These are phyloP conservation scores for Aspergillus pseudonomiae DNA, from an alignment of 2,329 filamentous ascomycete species.

Conservation along the genomic window DNA sequence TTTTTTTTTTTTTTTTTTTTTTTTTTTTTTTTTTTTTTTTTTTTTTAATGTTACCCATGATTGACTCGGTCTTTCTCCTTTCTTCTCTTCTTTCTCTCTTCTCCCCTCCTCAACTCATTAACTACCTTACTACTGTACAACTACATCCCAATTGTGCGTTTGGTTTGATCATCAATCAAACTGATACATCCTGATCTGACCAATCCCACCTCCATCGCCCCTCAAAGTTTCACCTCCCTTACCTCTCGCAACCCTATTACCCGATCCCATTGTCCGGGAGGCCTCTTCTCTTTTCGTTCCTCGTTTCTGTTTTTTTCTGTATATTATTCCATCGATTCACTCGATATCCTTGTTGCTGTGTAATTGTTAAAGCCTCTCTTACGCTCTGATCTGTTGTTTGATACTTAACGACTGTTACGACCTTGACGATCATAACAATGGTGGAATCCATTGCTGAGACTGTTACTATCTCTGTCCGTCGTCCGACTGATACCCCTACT, in stretches of 20 bases:
- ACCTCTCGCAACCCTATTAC: conserved; percentile 15
- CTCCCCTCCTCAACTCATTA: conserved; percentile 15
- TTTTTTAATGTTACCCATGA: background rate
- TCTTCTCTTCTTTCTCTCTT: conserved; percentile 13
- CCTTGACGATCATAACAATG: conserved; percentile 22
- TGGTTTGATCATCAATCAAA: conserved; percentile 9
- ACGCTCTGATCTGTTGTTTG: conserved; percentile 23
- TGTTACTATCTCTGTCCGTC: conserved; percentile 32
- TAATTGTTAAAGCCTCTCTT: conserved; percentile 4
- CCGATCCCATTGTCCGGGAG: conserved; percentile 19
- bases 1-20: conserved; percentile 6
- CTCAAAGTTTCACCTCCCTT: conserved; percentile 10
- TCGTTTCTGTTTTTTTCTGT: conserved; percentile 12
- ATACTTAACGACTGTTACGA: conserved; percentile 26
- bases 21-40: background rate
- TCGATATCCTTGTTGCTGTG: conserved; percentile 15
- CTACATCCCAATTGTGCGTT: conserved; percentile 12
- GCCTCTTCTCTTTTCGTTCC: conserved; percentile 12
- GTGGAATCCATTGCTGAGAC: conserved; percentile 24
- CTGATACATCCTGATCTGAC: conserved; percentile 10
- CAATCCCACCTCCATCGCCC: conserved; percentile 10
- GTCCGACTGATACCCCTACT: conserved; percentile 27
- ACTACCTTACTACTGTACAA: conserved; percentile 9
- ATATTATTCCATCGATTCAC: conserved; percentile 19
- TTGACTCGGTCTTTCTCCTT: conserved; percentile 12